A percentile compares a stretch with the other conserved stretches of the same genome.
Evolutionary conservation across 164 flowering plant species (phyloP).

Genomic region (Buxus sempervirens): DNA sequence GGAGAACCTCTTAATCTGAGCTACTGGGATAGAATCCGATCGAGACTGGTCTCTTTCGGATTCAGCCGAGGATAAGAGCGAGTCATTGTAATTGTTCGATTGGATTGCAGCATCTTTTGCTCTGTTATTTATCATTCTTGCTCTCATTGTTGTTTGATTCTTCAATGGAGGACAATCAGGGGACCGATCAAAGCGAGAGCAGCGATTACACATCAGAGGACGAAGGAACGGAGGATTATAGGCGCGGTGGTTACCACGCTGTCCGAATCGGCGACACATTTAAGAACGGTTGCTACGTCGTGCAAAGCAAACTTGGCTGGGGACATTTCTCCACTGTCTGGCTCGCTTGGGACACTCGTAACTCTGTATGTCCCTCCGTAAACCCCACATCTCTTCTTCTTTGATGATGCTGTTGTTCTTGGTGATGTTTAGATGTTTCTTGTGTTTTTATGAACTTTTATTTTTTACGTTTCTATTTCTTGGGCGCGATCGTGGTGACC

Average conservation of each 20-base stretch:
- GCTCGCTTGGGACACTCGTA: conserved; percentile 66
- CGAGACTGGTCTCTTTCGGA: neutral
- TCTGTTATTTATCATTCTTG: no score
- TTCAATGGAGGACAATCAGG: conserved; percentile 18
- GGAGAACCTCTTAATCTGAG: neutral
- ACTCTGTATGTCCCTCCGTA: conserved; percentile 28
- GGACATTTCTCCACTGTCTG: conserved; percentile 84
- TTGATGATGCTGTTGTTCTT: neutral
- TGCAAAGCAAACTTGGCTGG: conserved; percentile 76
- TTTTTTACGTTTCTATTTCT: neutral
- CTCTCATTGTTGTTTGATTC: neutral
- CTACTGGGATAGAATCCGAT: neutral
- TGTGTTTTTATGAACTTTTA: neutral
- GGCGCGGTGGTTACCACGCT: conserved; percentile 72
- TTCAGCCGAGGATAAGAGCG: neutral
- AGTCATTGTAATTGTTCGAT: no score
- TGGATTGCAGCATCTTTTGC: no score
- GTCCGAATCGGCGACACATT: conserved; percentile 62
- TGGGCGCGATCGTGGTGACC: no score
- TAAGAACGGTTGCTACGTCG: conserved; percentile 49
- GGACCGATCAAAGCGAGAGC: conserved; percentile 34
- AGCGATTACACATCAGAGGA: conserved; percentile 68
- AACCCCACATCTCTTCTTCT: conserved; percentile 6
- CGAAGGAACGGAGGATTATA: conserved; percentile 67
- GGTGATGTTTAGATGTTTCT: neutral